Evolutionary conservation across 2,329 filamentous ascomycete species (phyloP), one percentile per base, ranked within the genome.

Genomic region (Xylaria digitata): DNA sequence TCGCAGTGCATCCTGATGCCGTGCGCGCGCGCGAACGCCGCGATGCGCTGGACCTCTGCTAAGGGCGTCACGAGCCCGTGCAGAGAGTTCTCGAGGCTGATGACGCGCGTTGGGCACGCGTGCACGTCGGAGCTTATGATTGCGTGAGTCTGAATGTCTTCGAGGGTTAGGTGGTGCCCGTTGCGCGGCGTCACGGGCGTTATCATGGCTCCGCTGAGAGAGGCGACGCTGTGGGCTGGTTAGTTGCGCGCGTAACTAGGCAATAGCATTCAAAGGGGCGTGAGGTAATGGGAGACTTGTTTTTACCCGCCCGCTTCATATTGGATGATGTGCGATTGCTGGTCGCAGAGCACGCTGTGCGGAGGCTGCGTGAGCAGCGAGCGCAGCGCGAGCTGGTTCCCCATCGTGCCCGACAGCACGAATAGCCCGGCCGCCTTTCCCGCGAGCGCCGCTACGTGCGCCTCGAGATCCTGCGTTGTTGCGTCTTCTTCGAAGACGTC

Each of bases 391-490:
- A 95, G 83, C 75, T 94, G 92, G 79, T 94, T 94, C 42, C 90
- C 92, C 91, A 94, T 94, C 1, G 92, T 94, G 4, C 92, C 92
- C 0, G 89, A 92, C 26, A 93, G 84, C 49, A 94, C 91, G 65
- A 94, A 87, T 1, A 94, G 81, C 0, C 85, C 89, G 43, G 86
- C 86, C 73, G 91, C 87, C 73, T 93, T 90, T 67, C 85, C 85
- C 2, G 90, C 87, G 1, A 92, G 83, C 6, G 83, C 76, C 19
- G 91, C 89, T 49, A 94, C 82, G 75, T 89, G 87, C 49, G 83
- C 76, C 77, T 94, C 90, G 54, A 94, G 86, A 37, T 83, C 80
- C 62, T 84, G 86, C 9, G 92, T 94, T 0, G 89, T 91, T 0
- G 86, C 83, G 75, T 94, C 92, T 79, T 93, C 90, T 72, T 83